These are phyloP conservation scores for Incumbomyces lentus DNA, from an alignment of 2,329 filamentous ascomycete genomes.

Conservation along the genomic window DNA sequence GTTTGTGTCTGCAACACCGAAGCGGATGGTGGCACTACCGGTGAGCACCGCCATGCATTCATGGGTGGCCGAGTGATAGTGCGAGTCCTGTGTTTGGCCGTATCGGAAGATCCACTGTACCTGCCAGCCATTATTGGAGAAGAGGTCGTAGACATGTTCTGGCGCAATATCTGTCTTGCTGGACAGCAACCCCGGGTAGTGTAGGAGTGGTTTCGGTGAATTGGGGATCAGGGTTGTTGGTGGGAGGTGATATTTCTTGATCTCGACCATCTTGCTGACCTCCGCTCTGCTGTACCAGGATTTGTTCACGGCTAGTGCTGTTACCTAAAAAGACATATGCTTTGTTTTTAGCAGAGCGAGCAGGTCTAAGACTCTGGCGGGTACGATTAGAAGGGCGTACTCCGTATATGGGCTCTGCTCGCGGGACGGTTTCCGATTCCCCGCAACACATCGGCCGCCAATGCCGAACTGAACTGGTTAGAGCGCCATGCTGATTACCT, in stretches of 20 bases:
- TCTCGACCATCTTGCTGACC: conserved; percentile 36
- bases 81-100: conserved; percentile 43
- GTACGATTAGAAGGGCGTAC: no score
- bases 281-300: no score
- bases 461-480: no score
- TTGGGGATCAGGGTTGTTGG: conserved; percentile 41
- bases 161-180: conserved; percentile 19
- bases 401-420: no score
- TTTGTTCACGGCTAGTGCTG: no score
- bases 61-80: conserved; percentile 48
- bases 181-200: conserved; percentile 39
- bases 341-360: no score
- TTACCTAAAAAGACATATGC: no score
- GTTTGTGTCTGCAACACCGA: conserved; percentile 43
- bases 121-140: conserved; percentile 42
- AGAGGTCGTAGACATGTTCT: conserved; percentile 33
- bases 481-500: no score
- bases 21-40: conserved; percentile 43
- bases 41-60: conserved; percentile 50
- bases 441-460: no score
- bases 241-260: conserved; percentile 29
- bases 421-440: no score
- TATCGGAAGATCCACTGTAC: conserved; percentile 50
- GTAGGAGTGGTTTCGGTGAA: conserved; percentile 43
- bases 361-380: no score